Evolutionary conservation across 2,329 filamentous ascomycete genomes (phyloP).

Genomic region (Aspergillus sp.): DNA sequence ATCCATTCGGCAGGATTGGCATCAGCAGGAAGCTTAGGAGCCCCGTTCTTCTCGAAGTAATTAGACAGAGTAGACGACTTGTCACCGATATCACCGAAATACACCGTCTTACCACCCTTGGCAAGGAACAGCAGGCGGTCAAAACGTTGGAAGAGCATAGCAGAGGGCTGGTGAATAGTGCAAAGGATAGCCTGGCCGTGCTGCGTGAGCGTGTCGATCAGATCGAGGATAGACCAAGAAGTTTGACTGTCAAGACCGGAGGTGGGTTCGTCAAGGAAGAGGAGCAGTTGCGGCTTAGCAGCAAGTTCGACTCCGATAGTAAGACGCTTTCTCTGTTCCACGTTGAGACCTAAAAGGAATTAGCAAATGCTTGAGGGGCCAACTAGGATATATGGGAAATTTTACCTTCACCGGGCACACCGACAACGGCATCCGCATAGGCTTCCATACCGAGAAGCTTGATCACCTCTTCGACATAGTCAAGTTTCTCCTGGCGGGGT

Average conservation of each 20-base stretch:
- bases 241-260: constrained; percentile 92
- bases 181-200: constrained; percentile 92
- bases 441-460: constrained; percentile 86
- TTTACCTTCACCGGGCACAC: constrained; percentile 78
- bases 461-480: constrained; percentile 88
- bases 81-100: constrained; percentile 66
- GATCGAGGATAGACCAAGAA: constrained; percentile 85
- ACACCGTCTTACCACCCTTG: constrained; percentile 65
- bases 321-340: constrained; percentile 70
- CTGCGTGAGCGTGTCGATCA: constrained; percentile 86
- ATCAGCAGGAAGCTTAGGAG: constrained; percentile 56
- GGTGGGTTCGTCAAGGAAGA: constrained; percentile 94
- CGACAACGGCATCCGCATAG: constrained; percentile 87
- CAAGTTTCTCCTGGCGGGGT: constrained; percentile 74
- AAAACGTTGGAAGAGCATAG: constrained; percentile 88
- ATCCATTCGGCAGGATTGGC: constrained; percentile 78
- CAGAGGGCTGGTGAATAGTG: constrained; percentile 96
- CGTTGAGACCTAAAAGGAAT: constrained; percentile 48
- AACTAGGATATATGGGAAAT: background rate
- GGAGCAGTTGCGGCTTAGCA: constrained; percentile 82
- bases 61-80: constrained; percentile 58
- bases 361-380: constrained; percentile 2
- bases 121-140: constrained; percentile 65
- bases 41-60: constrained; percentile 68
- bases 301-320: constrained; percentile 96